Evolutionary conservation across 306 rosid species (phyloP), one percentile per base, ranked within the genome.

Genomic region (Prunus mongolica): DNA sequence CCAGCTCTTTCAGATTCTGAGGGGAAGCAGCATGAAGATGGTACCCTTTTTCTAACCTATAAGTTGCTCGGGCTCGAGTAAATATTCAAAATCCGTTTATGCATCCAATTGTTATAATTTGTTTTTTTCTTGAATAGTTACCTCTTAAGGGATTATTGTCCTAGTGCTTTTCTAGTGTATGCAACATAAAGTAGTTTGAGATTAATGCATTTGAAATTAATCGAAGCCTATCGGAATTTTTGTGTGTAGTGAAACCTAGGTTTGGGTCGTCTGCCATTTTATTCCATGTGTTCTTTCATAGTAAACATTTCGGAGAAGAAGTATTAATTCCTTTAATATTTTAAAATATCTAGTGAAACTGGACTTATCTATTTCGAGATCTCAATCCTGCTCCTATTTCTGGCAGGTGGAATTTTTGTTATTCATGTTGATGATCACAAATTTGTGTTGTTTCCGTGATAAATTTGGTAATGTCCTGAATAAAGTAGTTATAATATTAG

Each of bases 21-120:
- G 55, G 96, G 97, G 81, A 89, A 90, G 62, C 82, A 82, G 80
- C 91, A 94, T 22, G 92, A 92, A 90, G 90, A 94, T 82, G 98
- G 98, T 91, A 91, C 19, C 18, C 38, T 51, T 6, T 28, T 18
- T 70, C 28, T 14, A 14, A 28, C 24, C 34, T 58, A 11, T 55
- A n/a, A 24, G 4, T 58, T 58, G 64, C 32, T 22, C 2, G 25
- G 2, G 32, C 32, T 22, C 5, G 61, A 55, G 61, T 55, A 55
- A 55, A 55, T 55, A 19, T 51, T 51, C 20, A 0, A 2, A 1
- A 51, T n/a, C 24, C 2, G 55, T 49, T 58, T 51, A 51, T 51
- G 6, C 20, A 51, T 32, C 9, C 32, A 12, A 28, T 67, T n/a
- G 19, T 70, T 73, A 44, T 4, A 49, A 27, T 3, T 27, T 27